Evolutionary conservation across 1,284 basidiomycete genomes (phyloP).

Genomic region (Vanrija pseudolonga): DNA sequence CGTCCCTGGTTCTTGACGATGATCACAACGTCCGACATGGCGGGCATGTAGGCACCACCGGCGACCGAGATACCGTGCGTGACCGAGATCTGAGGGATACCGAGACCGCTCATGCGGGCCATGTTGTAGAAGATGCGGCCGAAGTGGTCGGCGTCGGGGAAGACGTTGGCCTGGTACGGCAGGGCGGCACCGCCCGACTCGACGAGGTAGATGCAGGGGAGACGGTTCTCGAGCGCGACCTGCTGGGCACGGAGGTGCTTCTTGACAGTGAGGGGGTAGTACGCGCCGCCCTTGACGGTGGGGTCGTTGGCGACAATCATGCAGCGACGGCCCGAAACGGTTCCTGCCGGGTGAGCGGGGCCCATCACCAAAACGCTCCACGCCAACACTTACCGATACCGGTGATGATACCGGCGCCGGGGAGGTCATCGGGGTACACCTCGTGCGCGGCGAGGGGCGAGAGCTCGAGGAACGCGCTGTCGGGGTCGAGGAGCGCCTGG

Average conservation of each 20-base stretch:
- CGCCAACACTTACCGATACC: constrained; percentile 62
- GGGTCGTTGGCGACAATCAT: constrained; percentile 90
- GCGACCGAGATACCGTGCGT: constrained; percentile 95
- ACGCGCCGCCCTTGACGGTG: constrained; percentile 88
- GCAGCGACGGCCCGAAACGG: constrained; percentile 75
- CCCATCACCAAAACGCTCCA: no score
- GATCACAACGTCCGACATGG: constrained; percentile 94
- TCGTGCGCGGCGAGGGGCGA: constrained; percentile 81
- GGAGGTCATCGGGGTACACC: constrained; percentile 77
- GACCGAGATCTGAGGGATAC: constrained; percentile 86
- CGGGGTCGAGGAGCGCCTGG: constrained; percentile 69
- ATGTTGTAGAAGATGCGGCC: constrained; percentile 97
- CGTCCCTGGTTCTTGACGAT: constrained; percentile 87
- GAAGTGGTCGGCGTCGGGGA: constrained; percentile 67
- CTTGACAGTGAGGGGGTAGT: constrained; percentile 91
- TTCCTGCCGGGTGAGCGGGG: constrained; percentile 16
- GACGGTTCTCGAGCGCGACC: constrained; percentile 79
- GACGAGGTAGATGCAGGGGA: constrained; percentile 83
- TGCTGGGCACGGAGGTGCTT: constrained; percentile 93
- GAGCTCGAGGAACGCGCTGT: constrained; percentile 85
- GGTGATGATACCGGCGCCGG: constrained; percentile 86
- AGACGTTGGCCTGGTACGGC: constrained; percentile 84
- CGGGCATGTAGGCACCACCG: constrained; percentile 73
- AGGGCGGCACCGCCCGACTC: constrained; percentile 75
- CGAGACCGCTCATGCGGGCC: constrained; percentile 77